Base-by-base conservation (phyloP, 192 early-diverging fungal species). In the Backusella sp. region DNA sequence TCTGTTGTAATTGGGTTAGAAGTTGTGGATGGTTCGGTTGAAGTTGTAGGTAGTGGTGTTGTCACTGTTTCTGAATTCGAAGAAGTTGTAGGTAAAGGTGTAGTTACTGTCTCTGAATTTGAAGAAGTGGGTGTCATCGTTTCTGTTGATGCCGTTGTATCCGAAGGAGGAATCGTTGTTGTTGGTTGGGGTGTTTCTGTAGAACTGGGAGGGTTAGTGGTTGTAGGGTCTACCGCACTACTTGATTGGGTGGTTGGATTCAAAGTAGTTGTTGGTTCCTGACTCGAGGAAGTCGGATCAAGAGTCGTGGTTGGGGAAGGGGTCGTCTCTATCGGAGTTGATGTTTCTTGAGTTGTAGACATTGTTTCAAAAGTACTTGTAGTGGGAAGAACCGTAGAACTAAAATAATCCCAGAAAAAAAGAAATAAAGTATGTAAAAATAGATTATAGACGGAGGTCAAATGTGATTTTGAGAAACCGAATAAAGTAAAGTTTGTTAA, bases 321-420 rank as follows among this genome's bases (percentile, higher is more conserved):
- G 15, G 70, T 44, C 3, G 70, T 71, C 12, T 39, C 26, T 49
- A 41, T 71, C 26, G 70, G 41, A 21, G 70, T 26, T 23, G 36
- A 37, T 17, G 69, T 23, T 41, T 69, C 41, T 70, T 37, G 0
- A 30, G 69, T 70, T 19, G 41, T 41, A 14, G 69, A 69, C 68
- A 69, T 69, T n/a, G 68, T 69, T 69, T 69, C 68, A 39, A 37
- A 69, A 26, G 68, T 12, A 39, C 19, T 39, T n/a, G 68, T 69
- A 23, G 68, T 39, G 37, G 68, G 37, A 69, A 69, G 68, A 36
- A 21, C 35, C n/a, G 30, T 36, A 68, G 35, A 2, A 12, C 11
- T 62, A 4, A 62, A 14, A 21, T 62, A 62, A 44, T 62, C 23
- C 23, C 23, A 62, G 56, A 62, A 56, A 26, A 56, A 39, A 36